Conservation (phyloP, 2,329 filamentous ascomycete genomes). For the Fusarium praegraminearum region DNA sequence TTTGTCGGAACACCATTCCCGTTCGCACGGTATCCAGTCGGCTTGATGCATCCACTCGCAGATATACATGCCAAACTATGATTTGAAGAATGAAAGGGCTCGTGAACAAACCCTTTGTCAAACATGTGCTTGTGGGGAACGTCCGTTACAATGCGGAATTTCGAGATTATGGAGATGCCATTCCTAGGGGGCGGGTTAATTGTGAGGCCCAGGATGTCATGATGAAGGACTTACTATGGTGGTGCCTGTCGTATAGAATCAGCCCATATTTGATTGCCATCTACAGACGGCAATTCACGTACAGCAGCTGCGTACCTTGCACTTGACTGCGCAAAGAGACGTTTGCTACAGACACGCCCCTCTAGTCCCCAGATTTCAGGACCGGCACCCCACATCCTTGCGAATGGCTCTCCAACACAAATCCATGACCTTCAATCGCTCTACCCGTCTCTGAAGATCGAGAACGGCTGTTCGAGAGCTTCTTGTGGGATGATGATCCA, state of each 20-base stretch:
- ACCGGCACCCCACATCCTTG: constrained; percentile 34
- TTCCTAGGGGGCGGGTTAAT: neutral
- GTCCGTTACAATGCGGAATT: neutral
- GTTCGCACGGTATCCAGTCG: constrained; percentile 38
- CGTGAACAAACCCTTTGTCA: constrained; percentile 7
- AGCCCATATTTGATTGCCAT: constrained; percentile 19
- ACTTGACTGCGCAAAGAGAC: neutral
- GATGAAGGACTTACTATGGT: neutral
- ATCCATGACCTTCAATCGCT: neutral
- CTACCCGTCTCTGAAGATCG: neutral
- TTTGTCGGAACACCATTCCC: constrained; percentile 14
- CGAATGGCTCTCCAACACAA: constrained; percentile 16
- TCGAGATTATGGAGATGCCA: neutral
- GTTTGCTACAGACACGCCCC: constrained; percentile 36
- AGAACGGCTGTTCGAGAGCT: neutral
- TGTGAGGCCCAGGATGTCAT: neutral
- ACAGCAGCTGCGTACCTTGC: neutral
- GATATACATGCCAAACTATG: constrained; percentile 5
- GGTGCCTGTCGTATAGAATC: constrained; percentile 1
- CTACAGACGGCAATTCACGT: constrained; percentile 19
- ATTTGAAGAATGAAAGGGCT: constrained; percentile 3
- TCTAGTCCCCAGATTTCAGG: constrained; percentile 47
- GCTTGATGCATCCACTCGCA: constrained; percentile 24
- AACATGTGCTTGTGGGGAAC: neutral
- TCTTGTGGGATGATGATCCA: constrained; percentile 1